Conservation (phyloP, 2,329 filamentous ascomycete species). For the Geosmithia morbida region DNA sequence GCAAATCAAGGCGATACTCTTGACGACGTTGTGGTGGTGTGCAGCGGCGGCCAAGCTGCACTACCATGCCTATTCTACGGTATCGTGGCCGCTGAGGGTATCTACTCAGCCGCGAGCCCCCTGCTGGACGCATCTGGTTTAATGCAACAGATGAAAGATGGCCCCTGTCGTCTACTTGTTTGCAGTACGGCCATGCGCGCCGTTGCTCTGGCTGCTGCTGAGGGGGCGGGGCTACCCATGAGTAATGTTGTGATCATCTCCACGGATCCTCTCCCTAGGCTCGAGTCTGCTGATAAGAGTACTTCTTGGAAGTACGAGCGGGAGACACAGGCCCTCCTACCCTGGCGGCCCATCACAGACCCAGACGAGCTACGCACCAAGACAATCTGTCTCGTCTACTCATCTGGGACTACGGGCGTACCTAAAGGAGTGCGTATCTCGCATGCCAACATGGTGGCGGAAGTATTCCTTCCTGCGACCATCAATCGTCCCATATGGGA, state of each 20-base stretch:
- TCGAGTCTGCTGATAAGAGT: constrained; percentile 4
- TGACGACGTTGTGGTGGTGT: constrained; percentile 36
- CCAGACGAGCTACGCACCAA: constrained; percentile 23
- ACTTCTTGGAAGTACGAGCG: constrained; percentile 8
- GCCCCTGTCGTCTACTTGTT: constrained; percentile 21
- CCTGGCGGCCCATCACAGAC: constrained; percentile 41
- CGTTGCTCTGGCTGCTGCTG: constrained; percentile 31
- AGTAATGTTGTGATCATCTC: constrained; percentile 30
- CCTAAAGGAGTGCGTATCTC: constrained; percentile 32
- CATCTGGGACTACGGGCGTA: constrained; percentile 30
- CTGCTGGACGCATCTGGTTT: constrained; percentile 34
- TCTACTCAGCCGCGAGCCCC: constrained; percentile 41
- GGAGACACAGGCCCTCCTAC: constrained; percentile 16
- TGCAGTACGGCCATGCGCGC: constrained; percentile 32
- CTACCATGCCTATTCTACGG: constrained; percentile 38
- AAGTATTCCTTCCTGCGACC: constrained; percentile 14
- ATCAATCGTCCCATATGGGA: constrained; percentile 14
- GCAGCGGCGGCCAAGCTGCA: constrained; percentile 40
- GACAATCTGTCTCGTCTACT: constrained; percentile 26
- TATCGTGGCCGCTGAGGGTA: constrained; percentile 41
- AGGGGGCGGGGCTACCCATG: constrained; percentile 25
- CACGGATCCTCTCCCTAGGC: constrained; percentile 4
- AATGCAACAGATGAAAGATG: constrained; percentile 25
- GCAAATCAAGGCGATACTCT: background rate
- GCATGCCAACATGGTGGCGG: constrained; percentile 27